Conservation (phyloP, 768 basidiomycete genomes). For the Ramaria sp. region DNA sequence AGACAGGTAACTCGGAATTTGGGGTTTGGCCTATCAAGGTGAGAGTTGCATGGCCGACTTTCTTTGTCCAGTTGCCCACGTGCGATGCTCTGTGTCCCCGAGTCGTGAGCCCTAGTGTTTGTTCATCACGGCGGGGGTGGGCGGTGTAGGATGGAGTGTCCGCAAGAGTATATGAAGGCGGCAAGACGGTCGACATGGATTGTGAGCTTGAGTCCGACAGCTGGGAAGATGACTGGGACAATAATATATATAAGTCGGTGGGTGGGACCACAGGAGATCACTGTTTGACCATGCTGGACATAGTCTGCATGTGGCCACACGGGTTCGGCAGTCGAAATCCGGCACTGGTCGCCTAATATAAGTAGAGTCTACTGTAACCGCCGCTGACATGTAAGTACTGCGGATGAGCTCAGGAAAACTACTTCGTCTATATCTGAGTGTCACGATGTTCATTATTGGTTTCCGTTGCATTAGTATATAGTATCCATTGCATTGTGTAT, state of each 20-base stretch:
- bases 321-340: no score
- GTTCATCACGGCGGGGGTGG: slow-evolving; percentile 43
- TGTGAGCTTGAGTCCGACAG: not conserved
- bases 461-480: no score
- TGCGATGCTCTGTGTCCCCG: not conserved
- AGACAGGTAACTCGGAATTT: slow-evolving; percentile 40
- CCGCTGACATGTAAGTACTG: no score
- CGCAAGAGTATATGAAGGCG: not conserved
- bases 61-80: slow-evolving; percentile 3
- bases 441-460: no score
- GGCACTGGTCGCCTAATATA: no score
- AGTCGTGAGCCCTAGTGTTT: slow-evolving; percentile 24
- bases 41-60: slow-evolving; percentile 25
- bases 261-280: not conserved
- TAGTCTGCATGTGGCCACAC: no score
- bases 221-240: not conserved
- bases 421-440: no score
- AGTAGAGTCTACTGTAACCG: no score
- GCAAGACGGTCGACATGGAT: slow-evolving; percentile 2
- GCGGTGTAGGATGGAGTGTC: slow-evolving; percentile 40
- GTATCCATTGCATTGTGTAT: no score
- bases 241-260: not conserved
- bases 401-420: no score
- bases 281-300: not conserved
- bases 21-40: slow-evolving; percentile 43